Conservation (phyloP, 2,329 filamentous ascomycete genomes). For the Xylariaceae sp. region DNA sequence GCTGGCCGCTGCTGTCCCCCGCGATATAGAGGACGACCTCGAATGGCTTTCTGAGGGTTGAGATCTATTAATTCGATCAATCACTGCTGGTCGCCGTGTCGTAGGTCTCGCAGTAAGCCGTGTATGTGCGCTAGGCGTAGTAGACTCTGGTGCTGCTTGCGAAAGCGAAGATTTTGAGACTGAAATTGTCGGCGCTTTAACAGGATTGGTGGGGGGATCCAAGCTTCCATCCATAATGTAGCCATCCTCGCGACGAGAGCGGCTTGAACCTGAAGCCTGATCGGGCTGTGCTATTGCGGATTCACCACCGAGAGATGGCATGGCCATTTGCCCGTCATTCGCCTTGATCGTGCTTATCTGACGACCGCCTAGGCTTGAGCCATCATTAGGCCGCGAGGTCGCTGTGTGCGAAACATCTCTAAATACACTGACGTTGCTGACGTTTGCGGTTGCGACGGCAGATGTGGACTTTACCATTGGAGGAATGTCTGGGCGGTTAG, state of each 20-base stretch:
- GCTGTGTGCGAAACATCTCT: constrained; percentile 42
- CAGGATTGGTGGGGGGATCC: constrained; percentile 42
- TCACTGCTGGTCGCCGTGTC: constrained; percentile 45
- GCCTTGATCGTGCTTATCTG: constrained; percentile 41
- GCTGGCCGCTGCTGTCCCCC: constrained; percentile 51
- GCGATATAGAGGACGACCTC: constrained; percentile 55
- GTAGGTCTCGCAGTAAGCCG: constrained; percentile 33
- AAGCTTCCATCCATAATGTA: constrained; percentile 42
- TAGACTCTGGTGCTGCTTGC: constrained; percentile 32
- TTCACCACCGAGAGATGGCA: constrained; percentile 38
- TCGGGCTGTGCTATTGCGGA: constrained; percentile 28
- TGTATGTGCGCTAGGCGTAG: constrained; percentile 25
- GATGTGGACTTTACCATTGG: constrained; percentile 37
- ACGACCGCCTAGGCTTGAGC: constrained; percentile 33
- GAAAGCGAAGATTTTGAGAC: constrained; percentile 27
- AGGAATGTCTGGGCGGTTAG: constrained; percentile 32
- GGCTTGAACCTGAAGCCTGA: constrained; percentile 27
- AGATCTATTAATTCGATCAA: constrained; percentile 50
- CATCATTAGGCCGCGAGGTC: constrained; percentile 40
- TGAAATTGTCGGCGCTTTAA: constrained; percentile 30
- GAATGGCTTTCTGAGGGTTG: constrained; percentile 44
- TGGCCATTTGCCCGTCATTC: constrained; percentile 37
- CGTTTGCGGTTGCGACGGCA: constrained; percentile 44
- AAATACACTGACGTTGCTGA: constrained; percentile 45
- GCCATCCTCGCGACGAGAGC: constrained; percentile 39